phyloP scores from a whole-genome alignment of 2,329 filamentous ascomycete genomes.

The Chaetomium sp. region DNA sequence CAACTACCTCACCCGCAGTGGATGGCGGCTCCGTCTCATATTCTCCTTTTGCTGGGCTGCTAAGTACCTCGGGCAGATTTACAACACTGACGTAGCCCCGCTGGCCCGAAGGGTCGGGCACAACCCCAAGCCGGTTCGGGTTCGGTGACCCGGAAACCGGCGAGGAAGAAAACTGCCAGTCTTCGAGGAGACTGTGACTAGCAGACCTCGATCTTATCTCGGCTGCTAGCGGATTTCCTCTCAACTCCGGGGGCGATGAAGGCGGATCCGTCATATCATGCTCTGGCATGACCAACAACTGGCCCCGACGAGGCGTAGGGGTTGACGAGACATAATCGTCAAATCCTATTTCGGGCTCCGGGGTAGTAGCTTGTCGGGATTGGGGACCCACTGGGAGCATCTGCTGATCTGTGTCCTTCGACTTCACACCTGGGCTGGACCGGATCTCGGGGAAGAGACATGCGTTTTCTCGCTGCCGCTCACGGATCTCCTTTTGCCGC shows the following conservation, averaged over 20 bases:
- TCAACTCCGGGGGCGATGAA: constrained; percentile 60
- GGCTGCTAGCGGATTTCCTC: constrained; percentile 54
- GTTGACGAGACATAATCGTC: constrained; percentile 61
- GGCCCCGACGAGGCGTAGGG: constrained; percentile 61
- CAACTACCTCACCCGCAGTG: constrained; percentile 30
- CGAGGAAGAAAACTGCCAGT: constrained; percentile 60
- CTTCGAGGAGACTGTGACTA: constrained; percentile 45
- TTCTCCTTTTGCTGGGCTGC: constrained; percentile 13
- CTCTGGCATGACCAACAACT: constrained; percentile 51
- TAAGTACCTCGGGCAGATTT: constrained; percentile 25
- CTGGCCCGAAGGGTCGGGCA: constrained; percentile 32
- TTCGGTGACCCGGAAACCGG: constrained; percentile 56
- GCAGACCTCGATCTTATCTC: constrained; percentile 56
- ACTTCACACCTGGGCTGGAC: constrained; percentile 50
- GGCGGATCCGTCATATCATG: constrained; percentile 55
- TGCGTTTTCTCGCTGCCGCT: constrained; percentile 68
- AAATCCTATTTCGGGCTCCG: constrained; percentile 48
- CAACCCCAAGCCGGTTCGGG: constrained; percentile 38
- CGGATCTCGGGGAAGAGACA: constrained; percentile 69
- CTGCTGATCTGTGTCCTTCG: constrained; percentile 21
- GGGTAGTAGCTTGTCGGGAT: constrained; percentile 46
- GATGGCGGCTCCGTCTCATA: constrained; percentile 17
- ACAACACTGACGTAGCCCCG: constrained; percentile 32
- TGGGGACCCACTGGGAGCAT: constrained; percentile 20
- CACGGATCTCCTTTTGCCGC: constrained; percentile 74